A percentile compares a stretch with the other conserved stretches of the same genome.
Conservation (phyloP, 2,329 filamentous ascomycete species). For the Teratosphaeria destructans region DNA sequence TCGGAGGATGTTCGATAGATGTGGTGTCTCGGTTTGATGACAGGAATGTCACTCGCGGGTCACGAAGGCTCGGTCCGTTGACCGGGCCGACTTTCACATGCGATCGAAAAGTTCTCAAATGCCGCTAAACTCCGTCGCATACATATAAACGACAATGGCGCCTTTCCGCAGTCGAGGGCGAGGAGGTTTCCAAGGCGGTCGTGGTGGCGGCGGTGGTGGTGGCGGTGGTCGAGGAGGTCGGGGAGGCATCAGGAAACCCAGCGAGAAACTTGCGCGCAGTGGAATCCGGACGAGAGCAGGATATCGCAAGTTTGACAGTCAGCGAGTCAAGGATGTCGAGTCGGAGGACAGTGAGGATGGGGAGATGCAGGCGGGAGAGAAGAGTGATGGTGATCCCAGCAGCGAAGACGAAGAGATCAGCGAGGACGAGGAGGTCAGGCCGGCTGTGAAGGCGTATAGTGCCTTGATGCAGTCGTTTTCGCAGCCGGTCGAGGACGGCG, state of each 20-base stretch:
- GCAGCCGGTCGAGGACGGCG: slow-evolving; percentile 28
- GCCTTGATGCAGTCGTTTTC: slow-evolving; percentile 47
- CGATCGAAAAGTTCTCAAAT: slow-evolving; percentile 1
- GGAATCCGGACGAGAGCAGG: slow-evolving; percentile 23
- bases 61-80: neutral
- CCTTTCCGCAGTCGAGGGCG: slow-evolving; percentile 20
- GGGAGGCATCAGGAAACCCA: slow-evolving; percentile 10
- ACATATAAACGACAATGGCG: slow-evolving; percentile 9
- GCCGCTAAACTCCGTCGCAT: neutral
- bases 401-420: slow-evolving; percentile 11
- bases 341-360: slow-evolving; percentile 1
- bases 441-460: slow-evolving; percentile 40
- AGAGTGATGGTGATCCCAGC: slow-evolving; percentile 9
- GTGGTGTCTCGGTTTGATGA: neutral
- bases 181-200: slow-evolving; percentile 17
- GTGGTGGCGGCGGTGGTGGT: slow-evolving; percentile 25
- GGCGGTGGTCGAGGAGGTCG: slow-evolving; percentile 21
- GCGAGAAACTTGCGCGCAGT: slow-evolving; percentile 20
- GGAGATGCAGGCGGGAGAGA: slow-evolving; percentile 7
- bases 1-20: neutral
- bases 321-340: slow-evolving; percentile 23
- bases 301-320: slow-evolving; percentile 26
- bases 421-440: slow-evolving; percentile 15
- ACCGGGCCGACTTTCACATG: neutral
- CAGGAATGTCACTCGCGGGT: neutral